These are phyloP conservation scores for Xylariales sp. DNA, from an alignment of 2,329 filamentous ascomycete species.

Conservation along the genomic window DNA sequence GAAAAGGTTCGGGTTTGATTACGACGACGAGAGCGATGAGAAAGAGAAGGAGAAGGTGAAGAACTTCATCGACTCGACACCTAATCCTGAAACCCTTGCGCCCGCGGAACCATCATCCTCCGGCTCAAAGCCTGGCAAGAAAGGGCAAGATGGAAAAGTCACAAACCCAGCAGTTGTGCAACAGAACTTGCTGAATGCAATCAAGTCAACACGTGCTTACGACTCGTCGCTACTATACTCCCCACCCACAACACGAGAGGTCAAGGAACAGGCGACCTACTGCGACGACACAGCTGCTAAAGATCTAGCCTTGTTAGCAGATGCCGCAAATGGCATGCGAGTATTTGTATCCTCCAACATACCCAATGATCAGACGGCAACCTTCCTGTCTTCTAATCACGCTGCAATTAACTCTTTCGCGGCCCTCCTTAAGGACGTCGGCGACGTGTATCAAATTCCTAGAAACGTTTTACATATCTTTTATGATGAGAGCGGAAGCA, in stretches of 20 bases:
- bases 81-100: conserved; percentile 39
- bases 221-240: conserved; percentile 80
- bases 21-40: conserved; percentile 56
- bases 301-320: conserved; percentile 77
- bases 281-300: conserved; percentile 82
- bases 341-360: conserved; percentile 75
- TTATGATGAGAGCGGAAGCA: conserved; percentile 80
- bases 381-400: conserved; percentile 72
- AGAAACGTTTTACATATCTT: conserved; percentile 83
- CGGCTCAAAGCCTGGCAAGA: conserved; percentile 38
- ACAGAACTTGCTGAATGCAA: conserved; percentile 80
- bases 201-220: conserved; percentile 81
- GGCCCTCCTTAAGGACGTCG: conserved; percentile 74
- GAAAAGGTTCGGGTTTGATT: conserved; percentile 75
- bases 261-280: conserved; percentile 86
- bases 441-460: conserved; percentile 77
- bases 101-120: conserved; percentile 40
- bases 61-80: conserved; percentile 56
- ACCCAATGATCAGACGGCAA: conserved; percentile 55
- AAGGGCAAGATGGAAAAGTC: conserved; percentile 60
- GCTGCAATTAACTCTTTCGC: conserved; percentile 76
- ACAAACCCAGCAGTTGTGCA: conserved; percentile 72
- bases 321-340: conserved; percentile 77
- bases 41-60: conserved; percentile 59
- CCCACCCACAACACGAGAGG: conserved; percentile 74